These are phyloP conservation scores for Yueomyces sp. DNA, from an alignment of 805 yeast genomes.

Conservation along the genomic window DNA sequence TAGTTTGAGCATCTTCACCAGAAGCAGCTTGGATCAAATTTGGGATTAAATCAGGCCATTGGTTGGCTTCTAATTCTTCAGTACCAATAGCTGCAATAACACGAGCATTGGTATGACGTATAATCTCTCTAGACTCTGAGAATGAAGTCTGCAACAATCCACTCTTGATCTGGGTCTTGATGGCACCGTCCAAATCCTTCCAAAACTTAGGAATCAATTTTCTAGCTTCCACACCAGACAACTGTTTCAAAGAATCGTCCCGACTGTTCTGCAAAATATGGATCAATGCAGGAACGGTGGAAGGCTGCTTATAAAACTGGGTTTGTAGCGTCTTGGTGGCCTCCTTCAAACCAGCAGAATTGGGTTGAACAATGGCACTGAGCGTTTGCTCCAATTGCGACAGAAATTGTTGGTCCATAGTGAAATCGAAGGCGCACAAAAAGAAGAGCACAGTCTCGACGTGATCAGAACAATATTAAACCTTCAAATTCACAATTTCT, in stretches of 20 bases:
- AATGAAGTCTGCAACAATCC: constrained; percentile 60
- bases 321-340: constrained; percentile 66
- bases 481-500: no score
- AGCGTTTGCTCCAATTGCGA: constrained; percentile 67
- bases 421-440: neutral
- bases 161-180: constrained; percentile 49
- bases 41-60: constrained; percentile 72
- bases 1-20: constrained; percentile 37
- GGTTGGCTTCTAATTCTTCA: constrained; percentile 49
- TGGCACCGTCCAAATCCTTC: constrained; percentile 32
- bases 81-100: constrained; percentile 79
- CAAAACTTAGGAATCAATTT: constrained; percentile 66
- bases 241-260: constrained; percentile 64
- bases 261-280: constrained; percentile 63
- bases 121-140: constrained; percentile 44
- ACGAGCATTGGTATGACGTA: constrained; percentile 83
- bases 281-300: constrained; percentile 68
- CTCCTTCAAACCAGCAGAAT: constrained; percentile 62
- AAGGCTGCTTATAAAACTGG: constrained; percentile 58
- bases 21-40: constrained; percentile 55
- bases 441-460: no score
- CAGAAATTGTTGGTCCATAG: constrained; percentile 61
- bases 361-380: constrained; percentile 68
- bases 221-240: constrained; percentile 95
- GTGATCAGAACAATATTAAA: no score